These are phyloP conservation scores for Yarrowia divulgata DNA, from an alignment of 805 yeast species.

Conservation along the genomic window DNA sequence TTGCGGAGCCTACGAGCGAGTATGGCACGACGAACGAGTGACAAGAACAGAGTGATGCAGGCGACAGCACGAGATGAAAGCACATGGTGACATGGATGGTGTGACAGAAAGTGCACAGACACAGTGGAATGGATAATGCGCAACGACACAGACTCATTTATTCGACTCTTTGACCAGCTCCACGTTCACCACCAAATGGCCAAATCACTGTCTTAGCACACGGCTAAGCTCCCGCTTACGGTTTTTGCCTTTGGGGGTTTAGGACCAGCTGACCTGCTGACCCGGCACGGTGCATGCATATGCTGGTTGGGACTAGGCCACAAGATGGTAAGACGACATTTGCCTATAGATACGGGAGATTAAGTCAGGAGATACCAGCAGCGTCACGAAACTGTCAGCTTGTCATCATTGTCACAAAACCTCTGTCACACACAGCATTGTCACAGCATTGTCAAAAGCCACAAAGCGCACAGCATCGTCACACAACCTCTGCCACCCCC, in stretches of 20 bases:
- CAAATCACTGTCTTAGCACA: background rate
- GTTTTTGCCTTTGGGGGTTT: constrained; percentile 13
- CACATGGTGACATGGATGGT: too few relatives aligned
- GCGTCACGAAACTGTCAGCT: too few relatives aligned
- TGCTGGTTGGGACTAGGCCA: constrained; percentile 31
- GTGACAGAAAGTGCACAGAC: background rate
- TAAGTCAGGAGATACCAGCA: background rate
- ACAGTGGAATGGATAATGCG: too few relatives aligned
- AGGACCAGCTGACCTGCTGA: constrained; percentile 25
- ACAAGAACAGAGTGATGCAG: too few relatives aligned
- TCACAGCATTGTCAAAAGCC: too few relatives aligned
- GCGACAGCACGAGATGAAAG: background rate
- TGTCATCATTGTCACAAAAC: too few relatives aligned
- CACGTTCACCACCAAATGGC: background rate
- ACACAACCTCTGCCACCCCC: background rate
- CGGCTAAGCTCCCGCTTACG: constrained; percentile 25
- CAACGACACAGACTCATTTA: too few relatives aligned
- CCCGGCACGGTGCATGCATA: constrained; percentile 4
- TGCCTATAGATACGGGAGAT: constrained; percentile 7
- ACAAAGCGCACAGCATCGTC: too few relatives aligned
- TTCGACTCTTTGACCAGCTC: too few relatives aligned
- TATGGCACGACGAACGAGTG: too few relatives aligned
- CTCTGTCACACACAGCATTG: too few relatives aligned
- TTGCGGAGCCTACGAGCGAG: background rate
- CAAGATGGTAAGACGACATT: constrained; percentile 6